phyloP scores from a whole-genome alignment of 768 basidiomycete genomes.

The Pleurotus salmoneostramineus region DNA sequence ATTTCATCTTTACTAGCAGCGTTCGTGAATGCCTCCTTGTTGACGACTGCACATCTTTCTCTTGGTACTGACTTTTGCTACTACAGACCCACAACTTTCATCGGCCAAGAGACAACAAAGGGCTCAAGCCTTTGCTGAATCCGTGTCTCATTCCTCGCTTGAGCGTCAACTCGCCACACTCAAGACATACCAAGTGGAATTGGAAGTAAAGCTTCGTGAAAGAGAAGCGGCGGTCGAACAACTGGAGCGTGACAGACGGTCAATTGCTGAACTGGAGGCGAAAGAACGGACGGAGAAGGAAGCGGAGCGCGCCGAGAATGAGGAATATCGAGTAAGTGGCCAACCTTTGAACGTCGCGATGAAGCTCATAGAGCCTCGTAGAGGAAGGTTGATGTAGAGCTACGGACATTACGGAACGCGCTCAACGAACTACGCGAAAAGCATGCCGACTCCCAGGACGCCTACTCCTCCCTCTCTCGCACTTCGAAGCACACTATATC shows the following conservation, averaged over 20 bases:
- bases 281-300: slow-evolving; percentile 70
- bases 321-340: slow-evolving; percentile 56
- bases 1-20: too few species aligned
- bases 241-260: slow-evolving; percentile 66
- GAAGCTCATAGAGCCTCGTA: slow-evolving; percentile 17
- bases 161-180: slow-evolving; percentile 66
- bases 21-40: neutral
- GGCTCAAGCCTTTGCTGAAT: slow-evolving; percentile 56
- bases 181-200: slow-evolving; percentile 57
- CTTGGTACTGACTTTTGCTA: neutral
- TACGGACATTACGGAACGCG: slow-evolving; percentile 46
- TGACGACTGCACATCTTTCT: neutral
- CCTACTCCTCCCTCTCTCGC: slow-evolving; percentile 43
- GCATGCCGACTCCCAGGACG: slow-evolving; percentile 58
- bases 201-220: slow-evolving; percentile 67
- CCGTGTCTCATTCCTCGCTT: slow-evolving; percentile 56
- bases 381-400: slow-evolving; percentile 46
- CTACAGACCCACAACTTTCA: slow-evolving; percentile 59
- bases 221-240: slow-evolving; percentile 58
- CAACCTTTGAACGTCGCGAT: neutral
- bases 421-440: slow-evolving; percentile 52
- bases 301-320: slow-evolving; percentile 41
- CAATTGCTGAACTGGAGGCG: slow-evolving; percentile 63
- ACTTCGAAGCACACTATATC: slow-evolving; percentile 45
- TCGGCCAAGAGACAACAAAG: slow-evolving; percentile 67